Conservation (phyloP, 2,329 filamentous ascomycete species). For the Colletotrichum plurivorum region DNA sequence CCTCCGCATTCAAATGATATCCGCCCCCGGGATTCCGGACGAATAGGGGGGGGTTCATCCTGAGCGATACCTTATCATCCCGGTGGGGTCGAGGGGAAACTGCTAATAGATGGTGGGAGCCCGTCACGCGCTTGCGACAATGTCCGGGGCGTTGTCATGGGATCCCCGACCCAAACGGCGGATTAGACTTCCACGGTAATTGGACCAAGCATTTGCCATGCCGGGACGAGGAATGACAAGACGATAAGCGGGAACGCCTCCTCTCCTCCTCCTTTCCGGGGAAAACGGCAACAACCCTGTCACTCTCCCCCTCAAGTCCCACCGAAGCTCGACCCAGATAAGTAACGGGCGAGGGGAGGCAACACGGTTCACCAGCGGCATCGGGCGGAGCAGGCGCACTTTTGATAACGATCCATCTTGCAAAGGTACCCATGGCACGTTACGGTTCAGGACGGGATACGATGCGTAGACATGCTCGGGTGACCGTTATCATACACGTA, state of each 20-base stretch:
- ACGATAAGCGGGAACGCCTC: conserved; percentile 34
- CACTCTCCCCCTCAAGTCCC: background rate
- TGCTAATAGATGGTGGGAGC: background rate
- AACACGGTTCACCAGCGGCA: background rate
- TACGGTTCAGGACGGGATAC: conserved; percentile 5
- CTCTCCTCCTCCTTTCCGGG: conserved; percentile 20
- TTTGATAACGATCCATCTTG: conserved; percentile 24
- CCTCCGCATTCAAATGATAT: background rate
- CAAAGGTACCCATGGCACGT: conserved; percentile 26
- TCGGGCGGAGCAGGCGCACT: conserved; percentile 11
- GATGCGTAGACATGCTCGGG: background rate
- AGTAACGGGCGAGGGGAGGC: background rate
- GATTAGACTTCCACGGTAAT: conserved; percentile 18
- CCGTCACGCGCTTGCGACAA: conserved; percentile 27
- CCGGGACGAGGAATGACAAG: conserved; percentile 36
- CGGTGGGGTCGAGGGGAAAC: conserved; percentile 11
- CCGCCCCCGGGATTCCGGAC: background rate
- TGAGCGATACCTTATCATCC: conserved; percentile 27
- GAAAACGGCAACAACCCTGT: conserved; percentile 18
- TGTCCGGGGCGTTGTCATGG: conserved; percentile 19
- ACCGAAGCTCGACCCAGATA: conserved; percentile 17
- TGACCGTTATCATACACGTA: conserved; percentile 4
- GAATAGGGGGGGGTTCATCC: conserved; percentile 6
- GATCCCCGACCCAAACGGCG: conserved; percentile 3
- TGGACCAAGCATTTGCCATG: conserved; percentile 36